These are phyloP conservation scores for Hawksworthiomyces lignivorus DNA, from an alignment of 2,329 filamentous ascomycete genomes.

Conservation along the genomic window DNA sequence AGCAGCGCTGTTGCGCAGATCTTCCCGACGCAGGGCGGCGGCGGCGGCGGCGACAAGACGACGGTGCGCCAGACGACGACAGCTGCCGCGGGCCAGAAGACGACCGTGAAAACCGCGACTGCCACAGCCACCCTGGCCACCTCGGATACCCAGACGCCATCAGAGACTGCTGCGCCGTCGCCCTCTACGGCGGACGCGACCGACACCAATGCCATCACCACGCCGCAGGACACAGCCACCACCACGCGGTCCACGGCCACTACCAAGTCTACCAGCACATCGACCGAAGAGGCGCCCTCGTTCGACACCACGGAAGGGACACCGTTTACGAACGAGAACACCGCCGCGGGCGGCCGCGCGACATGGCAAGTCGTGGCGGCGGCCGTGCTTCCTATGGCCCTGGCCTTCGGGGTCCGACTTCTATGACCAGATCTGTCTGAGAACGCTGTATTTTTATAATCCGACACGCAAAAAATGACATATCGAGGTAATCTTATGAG, in stretches of 20 bases:
- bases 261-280: background rate
- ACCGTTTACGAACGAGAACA: constrained; percentile 13
- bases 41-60: background rate
- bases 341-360: background rate
- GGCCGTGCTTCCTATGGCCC: background rate
- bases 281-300: constrained; percentile 2
- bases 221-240: background rate
- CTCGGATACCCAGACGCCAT: too few relatives aligned
- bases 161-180: too few relatives aligned
- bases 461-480: too few relatives aligned
- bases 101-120: background rate
- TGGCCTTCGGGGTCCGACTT: background rate
- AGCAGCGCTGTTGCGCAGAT: constrained; percentile 9
- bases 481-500: too few relatives aligned
- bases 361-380: background rate
- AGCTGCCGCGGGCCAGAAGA: background rate
- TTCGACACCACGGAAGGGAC: constrained; percentile 13
- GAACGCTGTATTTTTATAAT: too few relatives aligned
- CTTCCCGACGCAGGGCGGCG: background rate
- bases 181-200: background rate
- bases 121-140: background rate
- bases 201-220: background rate
- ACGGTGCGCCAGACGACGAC: background rate
- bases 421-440: too few relatives aligned
- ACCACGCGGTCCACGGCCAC: background rate